Conservation (phyloP, 2,329 filamentous ascomycete genomes). For the Penicillium fuscoglaucum region DNA sequence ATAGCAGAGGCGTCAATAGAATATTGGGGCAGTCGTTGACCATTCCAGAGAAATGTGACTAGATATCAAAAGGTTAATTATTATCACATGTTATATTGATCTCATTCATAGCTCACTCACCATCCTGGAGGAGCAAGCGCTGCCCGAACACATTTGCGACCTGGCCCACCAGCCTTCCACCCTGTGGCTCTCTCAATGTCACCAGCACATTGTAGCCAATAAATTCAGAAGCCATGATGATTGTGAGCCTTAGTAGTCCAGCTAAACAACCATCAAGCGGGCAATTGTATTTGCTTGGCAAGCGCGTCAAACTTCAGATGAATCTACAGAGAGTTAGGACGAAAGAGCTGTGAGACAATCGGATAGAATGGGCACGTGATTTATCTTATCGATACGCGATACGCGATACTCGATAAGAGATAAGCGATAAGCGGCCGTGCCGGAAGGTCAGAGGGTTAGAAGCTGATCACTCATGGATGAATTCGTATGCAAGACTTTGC, state of each 20-base stretch:
- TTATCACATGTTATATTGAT: slow-evolving; percentile 17
- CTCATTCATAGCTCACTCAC: slow-evolving; percentile 55
- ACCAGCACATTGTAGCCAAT: slow-evolving; percentile 75
- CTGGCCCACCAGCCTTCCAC: slow-evolving; percentile 66
- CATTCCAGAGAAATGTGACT: slow-evolving; percentile 53
- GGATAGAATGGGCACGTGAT: slow-evolving; percentile 25
- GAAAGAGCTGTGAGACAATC: slow-evolving; percentile 23
- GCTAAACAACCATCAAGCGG: slow-evolving; percentile 2
- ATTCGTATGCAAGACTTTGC: too few species aligned
- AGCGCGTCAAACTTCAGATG: slow-evolving; percentile 5
- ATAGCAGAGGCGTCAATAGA: slow-evolving; percentile 60
- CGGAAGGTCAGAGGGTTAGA: too few species aligned
- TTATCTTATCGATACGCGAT: slow-evolving; percentile 33
- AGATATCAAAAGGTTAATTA: slow-evolving; percentile 12
- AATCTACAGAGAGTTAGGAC: slow-evolving; percentile 12
- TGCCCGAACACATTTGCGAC: slow-evolving; percentile 70
- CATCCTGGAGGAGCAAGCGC: slow-evolving; percentile 70
- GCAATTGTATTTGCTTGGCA: background rate
- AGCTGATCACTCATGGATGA: too few species aligned
- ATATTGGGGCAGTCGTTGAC: slow-evolving; percentile 54
- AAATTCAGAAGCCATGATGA: slow-evolving; percentile 66
- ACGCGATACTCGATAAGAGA: slow-evolving; percentile 17
- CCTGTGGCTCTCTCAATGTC: slow-evolving; percentile 65
- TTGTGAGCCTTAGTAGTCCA: slow-evolving; percentile 3
- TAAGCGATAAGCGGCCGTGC: background rate